Conservation (phyloP, 108 stramenopile species). For the Mediolabrus comicus region DNA sequence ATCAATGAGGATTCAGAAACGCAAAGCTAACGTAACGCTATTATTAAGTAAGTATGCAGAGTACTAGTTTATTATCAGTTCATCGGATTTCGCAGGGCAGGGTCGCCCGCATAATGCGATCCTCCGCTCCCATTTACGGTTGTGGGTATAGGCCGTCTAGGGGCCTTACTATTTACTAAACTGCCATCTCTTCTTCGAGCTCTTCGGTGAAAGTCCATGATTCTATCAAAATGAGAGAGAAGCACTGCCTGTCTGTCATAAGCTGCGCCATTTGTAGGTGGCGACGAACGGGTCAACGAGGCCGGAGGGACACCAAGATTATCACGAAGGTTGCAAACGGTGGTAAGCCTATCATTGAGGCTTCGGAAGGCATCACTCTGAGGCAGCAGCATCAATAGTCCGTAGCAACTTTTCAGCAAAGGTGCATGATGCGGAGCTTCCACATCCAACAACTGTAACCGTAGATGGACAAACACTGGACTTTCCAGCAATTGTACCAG, state of each 20-base stretch:
- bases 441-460: slow-evolving; percentile 93
- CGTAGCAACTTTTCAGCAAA: slow-evolving; percentile 93
- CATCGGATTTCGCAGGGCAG: too few relatives aligned
- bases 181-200: slow-evolving; percentile 35
- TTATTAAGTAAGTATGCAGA: too few relatives aligned
- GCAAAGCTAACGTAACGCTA: neutral
- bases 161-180: slow-evolving; percentile 3
- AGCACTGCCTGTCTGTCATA: slow-evolving; percentile 26
- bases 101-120: neutral
- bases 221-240: slow-evolving; percentile 38
- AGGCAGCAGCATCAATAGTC: slow-evolving; percentile 93
- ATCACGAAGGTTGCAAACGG: slow-evolving; percentile 87
- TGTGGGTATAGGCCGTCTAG: neutral
- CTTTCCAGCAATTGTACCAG: slow-evolving; percentile 96
- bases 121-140: neutral
- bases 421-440: slow-evolving; percentile 85
- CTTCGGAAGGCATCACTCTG: slow-evolving; percentile 91
- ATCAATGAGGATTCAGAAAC: neutral
- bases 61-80: neutral
- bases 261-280: neutral
- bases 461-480: slow-evolving; percentile 96
- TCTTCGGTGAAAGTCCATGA: slow-evolving; percentile 45
- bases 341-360: slow-evolving; percentile 82
- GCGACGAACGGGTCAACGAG: neutral
- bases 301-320: slow-evolving; percentile 69